Percentiles rank a stretch among this genome's conserved stretches.
These are phyloP conservation scores for Capsicum baccatum DNA, from an alignment of 257 asterid species.

Conservation along the genomic window DNA sequence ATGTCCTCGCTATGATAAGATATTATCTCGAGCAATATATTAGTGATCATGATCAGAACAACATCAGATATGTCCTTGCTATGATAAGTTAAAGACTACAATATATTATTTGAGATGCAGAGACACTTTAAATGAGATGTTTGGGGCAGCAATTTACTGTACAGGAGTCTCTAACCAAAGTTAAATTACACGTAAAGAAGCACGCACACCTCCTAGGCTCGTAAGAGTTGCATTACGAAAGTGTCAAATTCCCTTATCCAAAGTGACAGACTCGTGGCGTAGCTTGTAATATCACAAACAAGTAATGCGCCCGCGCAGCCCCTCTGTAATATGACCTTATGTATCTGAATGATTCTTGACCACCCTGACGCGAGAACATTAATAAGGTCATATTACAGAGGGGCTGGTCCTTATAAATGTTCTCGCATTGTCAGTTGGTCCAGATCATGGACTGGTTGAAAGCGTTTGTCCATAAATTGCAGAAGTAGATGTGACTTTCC, in stretches of 20 bases:
- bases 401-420: too few relatives aligned
- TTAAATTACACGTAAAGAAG: constrained; percentile 13
- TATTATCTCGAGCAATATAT: not conserved
- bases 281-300: constrained; percentile 86
- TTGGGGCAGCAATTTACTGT: not conserved
- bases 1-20: too few relatives aligned
- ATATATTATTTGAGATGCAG: not conserved
- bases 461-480: constrained; percentile 82
- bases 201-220: not conserved
- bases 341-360: constrained; percentile 85
- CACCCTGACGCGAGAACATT: constrained; percentile 54
- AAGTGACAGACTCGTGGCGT: constrained; percentile 21
- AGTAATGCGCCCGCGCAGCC: constrained; percentile 87
- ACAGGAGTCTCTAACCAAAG: not conserved
- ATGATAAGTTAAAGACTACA: not conserved
- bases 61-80: not conserved
- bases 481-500: constrained; percentile 84
- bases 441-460: constrained; percentile 75
- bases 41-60: constrained; percentile 10
- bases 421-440: too few relatives aligned
- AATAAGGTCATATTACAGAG: too few relatives aligned
- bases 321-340: constrained; percentile 86
- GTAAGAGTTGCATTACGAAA: not conserved
- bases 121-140: not conserved
- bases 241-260: constrained; percentile 13